Percentiles rank a stretch among this genome's conserved stretches.
Conservation (phyloP, 2,329 filamentous ascomycete genomes). For the Aureobasidium uvarum region DNA sequence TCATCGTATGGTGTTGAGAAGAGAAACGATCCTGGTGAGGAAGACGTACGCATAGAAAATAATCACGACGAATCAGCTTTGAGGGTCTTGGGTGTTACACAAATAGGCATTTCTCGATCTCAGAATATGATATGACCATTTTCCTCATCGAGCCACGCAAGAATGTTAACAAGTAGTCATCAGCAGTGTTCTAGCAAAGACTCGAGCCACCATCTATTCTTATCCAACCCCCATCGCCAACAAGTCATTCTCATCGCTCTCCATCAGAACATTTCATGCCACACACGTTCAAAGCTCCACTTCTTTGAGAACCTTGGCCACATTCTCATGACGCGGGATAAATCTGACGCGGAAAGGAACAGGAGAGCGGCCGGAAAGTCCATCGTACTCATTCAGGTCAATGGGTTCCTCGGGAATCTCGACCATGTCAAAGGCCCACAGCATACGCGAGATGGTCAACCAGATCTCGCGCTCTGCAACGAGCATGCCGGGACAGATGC, state of each 20-base stretch:
- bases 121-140: background rate
- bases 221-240: background rate
- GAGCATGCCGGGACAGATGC: constrained; percentile 59
- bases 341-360: background rate
- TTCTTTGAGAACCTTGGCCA: background rate
- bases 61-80: background rate
- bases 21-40: background rate
- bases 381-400: background rate
- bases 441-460: constrained; percentile 49
- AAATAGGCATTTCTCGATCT: background rate
- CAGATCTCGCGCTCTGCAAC: constrained; percentile 53
- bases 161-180: background rate
- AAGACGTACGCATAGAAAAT: background rate
- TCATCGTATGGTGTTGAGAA: background rate
- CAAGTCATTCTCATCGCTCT: background rate
- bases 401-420: background rate
- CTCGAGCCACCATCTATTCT: background rate
- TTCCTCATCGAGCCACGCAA: background rate
- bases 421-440: constrained; percentile 46
- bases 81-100: background rate
- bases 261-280: background rate
- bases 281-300: background rate
- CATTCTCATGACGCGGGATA: background rate
- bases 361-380: background rate
- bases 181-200: background rate